phyloP scores from a whole-genome alignment of 2,329 filamentous ascomycete genomes.

The Cordyceps farinosa region DNA sequence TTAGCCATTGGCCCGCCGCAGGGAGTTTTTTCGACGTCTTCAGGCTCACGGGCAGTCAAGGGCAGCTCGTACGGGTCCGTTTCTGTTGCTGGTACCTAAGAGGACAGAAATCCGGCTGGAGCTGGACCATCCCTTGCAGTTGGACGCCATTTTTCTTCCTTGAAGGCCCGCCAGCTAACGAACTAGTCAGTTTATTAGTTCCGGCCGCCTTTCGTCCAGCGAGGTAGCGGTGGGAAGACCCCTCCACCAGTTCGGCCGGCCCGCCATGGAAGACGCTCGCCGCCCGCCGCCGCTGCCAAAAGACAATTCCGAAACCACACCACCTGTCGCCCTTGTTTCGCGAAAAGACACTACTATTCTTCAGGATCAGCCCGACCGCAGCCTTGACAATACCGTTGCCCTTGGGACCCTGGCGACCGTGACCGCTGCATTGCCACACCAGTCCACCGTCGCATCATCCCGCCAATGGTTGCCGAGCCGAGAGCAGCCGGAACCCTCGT shows the following conservation, averaged over 20 bases:
- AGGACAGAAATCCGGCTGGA: neutral
- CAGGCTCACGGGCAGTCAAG: neutral
- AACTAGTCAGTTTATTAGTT: slow-evolving; percentile 8
- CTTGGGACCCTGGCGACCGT: slow-evolving; percentile 9
- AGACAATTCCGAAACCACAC: slow-evolving; percentile 11
- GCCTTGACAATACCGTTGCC: slow-evolving; percentile 1
- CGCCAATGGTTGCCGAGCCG: neutral
- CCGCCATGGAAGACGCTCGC: slow-evolving; percentile 9
- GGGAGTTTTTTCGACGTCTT: neutral
- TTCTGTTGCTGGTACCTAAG: neutral
- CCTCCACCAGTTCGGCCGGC: slow-evolving; percentile 9
- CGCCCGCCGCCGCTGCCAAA: slow-evolving; percentile 5
- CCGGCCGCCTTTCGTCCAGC: neutral
- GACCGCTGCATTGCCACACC: slow-evolving; percentile 12
- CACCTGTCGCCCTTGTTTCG: slow-evolving; percentile 13
- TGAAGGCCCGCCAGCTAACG: neutral
- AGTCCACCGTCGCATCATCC: slow-evolving; percentile 9
- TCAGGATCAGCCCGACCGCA: slow-evolving; percentile 6
- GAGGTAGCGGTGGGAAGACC: slow-evolving; percentile 11
- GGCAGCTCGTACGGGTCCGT: neutral
- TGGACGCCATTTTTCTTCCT: slow-evolving; percentile 1
- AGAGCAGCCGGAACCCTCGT: neutral
- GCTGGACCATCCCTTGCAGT: slow-evolving; percentile 13
- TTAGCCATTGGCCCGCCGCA: slow-evolving; percentile 9
- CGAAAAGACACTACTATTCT: neutral